Evolutionary conservation across 768 basidiomycete genomes (phyloP).

Genomic region (Asterophora lycoperdoides): DNA sequence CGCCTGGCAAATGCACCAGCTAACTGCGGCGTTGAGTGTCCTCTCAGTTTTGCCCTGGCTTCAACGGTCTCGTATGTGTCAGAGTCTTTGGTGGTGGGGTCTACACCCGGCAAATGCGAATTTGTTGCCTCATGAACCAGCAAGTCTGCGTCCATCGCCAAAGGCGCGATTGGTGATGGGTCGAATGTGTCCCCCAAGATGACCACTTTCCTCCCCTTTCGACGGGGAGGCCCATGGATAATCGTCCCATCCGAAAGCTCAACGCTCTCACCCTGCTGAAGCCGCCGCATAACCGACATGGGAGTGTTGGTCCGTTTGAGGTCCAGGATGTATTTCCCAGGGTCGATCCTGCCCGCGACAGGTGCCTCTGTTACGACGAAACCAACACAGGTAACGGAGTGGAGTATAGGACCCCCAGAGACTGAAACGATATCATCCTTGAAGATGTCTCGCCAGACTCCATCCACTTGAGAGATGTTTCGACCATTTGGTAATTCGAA

Average conservation of each 20-base stretch:
- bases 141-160: slow-evolving; percentile 66
- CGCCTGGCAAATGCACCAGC: slow-evolving; percentile 75
- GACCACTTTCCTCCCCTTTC: slow-evolving; percentile 70
- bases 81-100: slow-evolving; percentile 49
- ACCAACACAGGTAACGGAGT: slow-evolving; percentile 80
- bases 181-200: slow-evolving; percentile 86
- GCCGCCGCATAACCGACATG: slow-evolving; percentile 58
- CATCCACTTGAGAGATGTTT: slow-evolving; percentile 56
- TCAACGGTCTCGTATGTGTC: slow-evolving; percentile 65
- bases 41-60: slow-evolving; percentile 62
- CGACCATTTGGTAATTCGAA: slow-evolving; percentile 58
- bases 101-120: slow-evolving; percentile 68
- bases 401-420: slow-evolving; percentile 72
- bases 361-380: slow-evolving; percentile 70
- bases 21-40: slow-evolving; percentile 91
- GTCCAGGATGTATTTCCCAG: slow-evolving; percentile 59
- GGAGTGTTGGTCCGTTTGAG: slow-evolving; percentile 67
- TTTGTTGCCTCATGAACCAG: slow-evolving; percentile 91
- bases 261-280: slow-evolving; percentile 64
- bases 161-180: slow-evolving; percentile 56
- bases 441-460: slow-evolving; percentile 66
- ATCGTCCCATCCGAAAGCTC: slow-evolving; percentile 68
- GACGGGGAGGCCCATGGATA: slow-evolving; percentile 60
- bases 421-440: slow-evolving; percentile 53
- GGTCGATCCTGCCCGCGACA: slow-evolving; percentile 74